These are phyloP conservation scores for Trichocomaceae sp. DNA, from an alignment of 2,329 filamentous ascomycete species.

Conservation along the genomic window DNA sequence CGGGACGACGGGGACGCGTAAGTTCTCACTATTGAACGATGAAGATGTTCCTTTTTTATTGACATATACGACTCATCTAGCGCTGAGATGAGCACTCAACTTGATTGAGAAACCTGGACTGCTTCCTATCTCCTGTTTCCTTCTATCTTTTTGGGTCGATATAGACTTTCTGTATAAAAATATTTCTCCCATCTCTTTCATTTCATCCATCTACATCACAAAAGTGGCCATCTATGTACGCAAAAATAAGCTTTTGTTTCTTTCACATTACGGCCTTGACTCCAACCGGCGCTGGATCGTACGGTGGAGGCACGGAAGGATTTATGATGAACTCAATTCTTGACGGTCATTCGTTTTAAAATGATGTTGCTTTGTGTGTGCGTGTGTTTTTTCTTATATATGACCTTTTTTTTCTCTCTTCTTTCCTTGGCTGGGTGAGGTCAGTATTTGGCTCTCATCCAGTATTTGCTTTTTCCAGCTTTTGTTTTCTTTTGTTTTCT, in stretches of 20 bases:
- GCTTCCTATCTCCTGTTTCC: slow-evolving; percentile 1
- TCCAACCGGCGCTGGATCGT: slow-evolving; percentile 38
- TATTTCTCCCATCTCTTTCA: slow-evolving; percentile 13
- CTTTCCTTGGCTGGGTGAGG: not conserved
- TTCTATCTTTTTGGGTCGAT: slow-evolving; percentile 18
- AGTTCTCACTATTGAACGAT: slow-evolving; percentile 24
- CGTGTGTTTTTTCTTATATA: not conserved
- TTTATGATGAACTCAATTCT: slow-evolving; percentile 15
- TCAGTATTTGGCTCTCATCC: not conserved
- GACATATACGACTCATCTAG: not conserved
- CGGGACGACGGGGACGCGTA: slow-evolving; percentile 50
- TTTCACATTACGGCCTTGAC: slow-evolving; percentile 26
- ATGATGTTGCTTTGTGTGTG: not conserved
- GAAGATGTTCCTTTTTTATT: not conserved
- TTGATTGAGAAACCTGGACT: not conserved
- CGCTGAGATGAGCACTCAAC: slow-evolving; percentile 6
- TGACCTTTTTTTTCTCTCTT: not conserved
- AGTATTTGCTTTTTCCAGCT: not conserved
- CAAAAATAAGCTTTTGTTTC: slow-evolving; percentile 12
- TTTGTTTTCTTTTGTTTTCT: no score
- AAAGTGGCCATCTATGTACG: slow-evolving; percentile 29
- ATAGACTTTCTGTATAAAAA: slow-evolving; percentile 32
- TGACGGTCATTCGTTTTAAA: slow-evolving; percentile 9
- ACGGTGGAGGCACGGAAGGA: slow-evolving; percentile 22
- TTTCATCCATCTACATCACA: slow-evolving; percentile 19